Conservation (phyloP, 148 eudicot genomes). For the Gaultheria prostrata region DNA sequence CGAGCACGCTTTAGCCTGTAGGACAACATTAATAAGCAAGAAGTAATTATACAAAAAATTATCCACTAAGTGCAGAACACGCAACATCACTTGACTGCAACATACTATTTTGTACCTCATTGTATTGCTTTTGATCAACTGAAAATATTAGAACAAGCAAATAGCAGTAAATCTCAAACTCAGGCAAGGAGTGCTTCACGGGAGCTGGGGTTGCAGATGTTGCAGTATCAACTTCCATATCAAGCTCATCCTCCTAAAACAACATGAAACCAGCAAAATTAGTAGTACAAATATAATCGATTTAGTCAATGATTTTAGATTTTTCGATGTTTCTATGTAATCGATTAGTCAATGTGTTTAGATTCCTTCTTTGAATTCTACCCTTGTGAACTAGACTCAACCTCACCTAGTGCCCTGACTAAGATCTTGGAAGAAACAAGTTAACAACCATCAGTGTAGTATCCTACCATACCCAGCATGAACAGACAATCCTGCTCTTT, state of each 20-base stretch:
- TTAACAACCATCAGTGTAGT: not conserved
- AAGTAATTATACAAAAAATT: not conserved
- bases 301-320: too few relatives aligned
- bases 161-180: constrained; percentile 83
- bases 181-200: constrained; percentile 69
- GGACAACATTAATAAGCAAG: constrained; percentile 16
- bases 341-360: not conserved
- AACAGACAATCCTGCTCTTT: not conserved
- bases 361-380: not conserved
- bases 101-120: constrained; percentile 47
- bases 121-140: constrained; percentile 71
- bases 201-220: constrained; percentile 62
- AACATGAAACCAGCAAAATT: not conserved
- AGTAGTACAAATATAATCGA: too few relatives aligned
- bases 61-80: not conserved
- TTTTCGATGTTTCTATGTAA: not conserved
- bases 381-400: not conserved
- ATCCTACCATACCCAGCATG: too few relatives aligned
- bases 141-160: constrained; percentile 74
- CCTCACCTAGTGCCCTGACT: not conserved
- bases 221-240: constrained; percentile 90
- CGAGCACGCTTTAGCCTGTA: constrained; percentile 86
- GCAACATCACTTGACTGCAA: not conserved
- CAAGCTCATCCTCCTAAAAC: constrained; percentile 65
- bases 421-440: not conserved